Base-by-base conservation (phyloP, 73 alveolate species). In the Diophrys appendiculata region DNA sequence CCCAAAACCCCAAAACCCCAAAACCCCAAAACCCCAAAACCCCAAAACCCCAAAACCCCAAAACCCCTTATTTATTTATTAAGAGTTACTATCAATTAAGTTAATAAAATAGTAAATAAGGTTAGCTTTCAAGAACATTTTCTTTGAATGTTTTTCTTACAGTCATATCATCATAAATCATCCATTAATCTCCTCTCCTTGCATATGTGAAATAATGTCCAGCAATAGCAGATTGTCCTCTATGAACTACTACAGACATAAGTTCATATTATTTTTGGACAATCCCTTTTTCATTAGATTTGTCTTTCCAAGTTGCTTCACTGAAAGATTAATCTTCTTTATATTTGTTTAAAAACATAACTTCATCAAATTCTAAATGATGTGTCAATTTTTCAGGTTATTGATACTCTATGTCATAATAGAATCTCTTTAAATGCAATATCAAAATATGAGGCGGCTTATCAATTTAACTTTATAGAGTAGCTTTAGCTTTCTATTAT, bases 221-320 rank as follows among this genome's bases (percentile, higher is more conserved):
- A 43, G 60, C 60, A 5, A 43, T 18, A 11, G 60, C 60, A 43
- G n/a, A 11, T 18, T 43, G 60, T 11, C 60, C 60, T 43, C 18
- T 43, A 43, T 43, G 60, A 18, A 43, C 60, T 18, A 43, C 60
- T 11, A 43, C 60, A 43, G 60, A 43, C n/a, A 43, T 5, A 5
- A 43, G 18, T 43, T 43, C 60, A 43, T 43, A 43, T 43, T 18
- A 11, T 43, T 43, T 11, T 43, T 43, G 60, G n/a, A n/a, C n/a
- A 43, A 18, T 43, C 18, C 5, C 60, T 11, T 5, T 11, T 5
- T 43, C 60, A 11, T 5, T 11, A 11, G 60, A 43, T 18, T 43
- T 43, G 60, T 43, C 60, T 43, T 43, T 43, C 60, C 60, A 43
- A 43, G 60, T 43, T 5, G 60, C 60, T 43, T 43, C 60, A 43